Base-by-base conservation (phyloP, 805 yeast genomes). In the Debaryomyces castellii region DNA sequence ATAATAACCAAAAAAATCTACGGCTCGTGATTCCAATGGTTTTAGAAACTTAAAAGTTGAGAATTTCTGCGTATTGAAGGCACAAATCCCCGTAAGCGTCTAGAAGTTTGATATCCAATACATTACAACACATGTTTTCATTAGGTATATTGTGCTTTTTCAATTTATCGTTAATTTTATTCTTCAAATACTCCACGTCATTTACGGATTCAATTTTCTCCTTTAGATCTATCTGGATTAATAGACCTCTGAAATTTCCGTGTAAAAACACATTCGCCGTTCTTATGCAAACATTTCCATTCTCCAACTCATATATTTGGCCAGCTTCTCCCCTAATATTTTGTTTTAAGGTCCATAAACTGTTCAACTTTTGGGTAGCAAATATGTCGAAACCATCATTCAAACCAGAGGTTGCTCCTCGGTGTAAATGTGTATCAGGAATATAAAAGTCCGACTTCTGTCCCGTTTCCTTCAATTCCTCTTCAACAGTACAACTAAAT, bases 251-350 rank as follows among this genome's bases (percentile, higher is more conserved):
- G 69, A 85, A 87, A 16, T 73, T 73, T 1, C 96, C 95, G 58
- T 86, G 90, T 11, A 87, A 71, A 41, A 83, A 81, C 33, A 87
- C 80, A 57, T 87, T 88, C 36, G 87, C 83, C 0, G 90, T 78
- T 33, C 89, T 67, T 3, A 88, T 66, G 7, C 69, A 65, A 53
- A 83, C 71, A 33, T 67, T 72, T 12, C 83, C 85, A 39, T 67
- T 62, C 62, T 73, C 76, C 2, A 86, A 56, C 49, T 78, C 77
- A 57, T 83, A 87, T 4, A 80, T 77, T 43, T 76, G 76, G 0
- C 96, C 96, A 8, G 86, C 85, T 49, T 86, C 91, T 1, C 92
- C 94, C 54, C 80, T 78, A 41, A 87, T 75, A 8, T 78, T 70
- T 60, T 88, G 96, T 49, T 88, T 70, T 37, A 79, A 72, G 0